These are phyloP conservation scores for Pseudotulostoma volvatum DNA, from an alignment of 495 filamentous ascomycete species.

Conservation along the genomic window DNA sequence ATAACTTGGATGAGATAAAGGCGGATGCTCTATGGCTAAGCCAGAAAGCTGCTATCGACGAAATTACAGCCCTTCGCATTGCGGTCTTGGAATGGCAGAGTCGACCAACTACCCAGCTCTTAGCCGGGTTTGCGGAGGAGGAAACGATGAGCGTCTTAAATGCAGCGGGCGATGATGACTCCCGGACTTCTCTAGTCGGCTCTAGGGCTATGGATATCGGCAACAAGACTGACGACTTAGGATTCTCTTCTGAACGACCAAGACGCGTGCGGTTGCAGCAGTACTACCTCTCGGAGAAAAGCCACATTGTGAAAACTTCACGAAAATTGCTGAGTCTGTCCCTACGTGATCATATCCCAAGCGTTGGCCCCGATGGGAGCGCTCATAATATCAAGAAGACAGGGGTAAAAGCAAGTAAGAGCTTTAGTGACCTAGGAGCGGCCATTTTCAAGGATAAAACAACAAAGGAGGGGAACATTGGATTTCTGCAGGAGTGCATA, in stretches of 20 bases:
- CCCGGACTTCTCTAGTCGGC: constrained; percentile 32
- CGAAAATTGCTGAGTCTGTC: constrained; percentile 29
- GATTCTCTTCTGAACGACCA: constrained; percentile 38
- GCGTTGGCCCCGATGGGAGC: neutral
- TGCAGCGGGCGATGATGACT: constrained; percentile 42
- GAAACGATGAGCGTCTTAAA: constrained; percentile 51
- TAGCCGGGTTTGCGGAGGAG: constrained; percentile 47
- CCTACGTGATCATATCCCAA: constrained; percentile 11
- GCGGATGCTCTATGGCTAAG: constrained; percentile 75
- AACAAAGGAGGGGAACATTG: constrained; percentile 11
- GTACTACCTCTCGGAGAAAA: constrained; percentile 53
- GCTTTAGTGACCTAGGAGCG: constrained; percentile 16
- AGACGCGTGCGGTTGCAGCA: constrained; percentile 47
- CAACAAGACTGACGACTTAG: constrained; percentile 25
- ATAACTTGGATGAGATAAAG: constrained; percentile 69
- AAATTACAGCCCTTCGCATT: constrained; percentile 67
- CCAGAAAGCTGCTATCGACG: constrained; percentile 55
- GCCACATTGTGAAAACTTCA: constrained; percentile 25
- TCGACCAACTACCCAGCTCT: constrained; percentile 46
- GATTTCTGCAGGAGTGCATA: constrained; percentile 25
- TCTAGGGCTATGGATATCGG: constrained; percentile 25
- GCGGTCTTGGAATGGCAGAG: constrained; percentile 71
- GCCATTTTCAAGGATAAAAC: constrained; percentile 18
- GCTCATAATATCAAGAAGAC: neutral
- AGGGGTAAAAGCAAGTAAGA: constrained; percentile 2